phyloP scores from a whole-genome alignment of 768 basidiomycete genomes.

The Hydnomerulius pinastri region DNA sequence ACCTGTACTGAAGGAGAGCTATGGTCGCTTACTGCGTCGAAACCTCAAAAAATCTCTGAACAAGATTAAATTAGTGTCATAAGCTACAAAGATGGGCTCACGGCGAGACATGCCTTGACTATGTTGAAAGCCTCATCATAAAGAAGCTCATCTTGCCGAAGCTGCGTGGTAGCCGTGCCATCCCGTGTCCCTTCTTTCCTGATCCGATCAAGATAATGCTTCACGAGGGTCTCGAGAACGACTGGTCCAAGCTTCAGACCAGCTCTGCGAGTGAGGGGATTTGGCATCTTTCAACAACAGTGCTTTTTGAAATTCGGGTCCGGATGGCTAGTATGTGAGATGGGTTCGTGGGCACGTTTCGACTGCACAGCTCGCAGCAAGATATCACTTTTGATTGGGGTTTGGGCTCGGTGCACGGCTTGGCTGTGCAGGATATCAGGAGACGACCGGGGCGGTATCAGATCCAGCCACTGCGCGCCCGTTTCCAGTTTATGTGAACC shows the following conservation, averaged over 20 bases:
- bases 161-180: conserved; percentile 43
- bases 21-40: conserved; percentile 57
- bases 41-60: conserved; percentile 72
- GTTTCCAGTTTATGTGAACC: no score
- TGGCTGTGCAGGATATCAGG: no score
- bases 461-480: no score
- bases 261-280: conserved; percentile 61
- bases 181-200: conserved; percentile 43
- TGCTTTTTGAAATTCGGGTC: not conserved
- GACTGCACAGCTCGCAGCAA: no score
- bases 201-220: conserved; percentile 78
- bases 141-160: conserved; percentile 73
- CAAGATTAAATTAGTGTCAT: not conserved
- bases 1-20: not conserved
- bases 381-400: no score
- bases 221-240: conserved; percentile 75
- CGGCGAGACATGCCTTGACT: conserved; percentile 54
- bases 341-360: no score
- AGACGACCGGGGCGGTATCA: no score
- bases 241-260: conserved; percentile 71
- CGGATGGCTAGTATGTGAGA: no score
- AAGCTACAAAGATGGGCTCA: not conserved
- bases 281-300: conserved; percentile 33
- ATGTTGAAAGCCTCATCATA: conserved; percentile 82
- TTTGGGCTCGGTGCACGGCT: no score